A percentile compares a stretch with the other conserved stretches of the same genome.
Conservation (phyloP, 1,139 yeast genomes). For the Blastobotrys arbuscula region DNA sequence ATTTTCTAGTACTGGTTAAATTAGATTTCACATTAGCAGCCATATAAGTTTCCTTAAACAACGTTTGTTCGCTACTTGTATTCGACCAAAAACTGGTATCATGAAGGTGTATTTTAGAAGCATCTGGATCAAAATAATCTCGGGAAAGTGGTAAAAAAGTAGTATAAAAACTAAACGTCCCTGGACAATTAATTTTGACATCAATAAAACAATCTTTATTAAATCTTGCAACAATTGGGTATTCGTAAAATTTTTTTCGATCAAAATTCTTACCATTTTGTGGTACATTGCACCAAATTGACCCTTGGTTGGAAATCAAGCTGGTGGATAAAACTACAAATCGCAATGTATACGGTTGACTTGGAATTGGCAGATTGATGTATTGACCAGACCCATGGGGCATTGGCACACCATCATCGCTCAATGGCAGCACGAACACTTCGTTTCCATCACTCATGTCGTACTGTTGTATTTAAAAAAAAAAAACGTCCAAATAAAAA, state of each 20-base stretch:
- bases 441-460: background rate
- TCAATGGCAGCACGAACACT: slow-evolving; percentile 23
- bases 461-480: no score
- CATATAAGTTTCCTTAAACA: slow-evolving; percentile 15
- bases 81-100: slow-evolving; percentile 5
- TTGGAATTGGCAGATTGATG: slow-evolving; percentile 49
- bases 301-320: slow-evolving; percentile 62
- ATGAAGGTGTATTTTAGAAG: slow-evolving; percentile 6
- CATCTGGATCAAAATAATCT: slow-evolving; percentile 19
- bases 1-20: slow-evolving; percentile 42
- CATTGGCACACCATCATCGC: slow-evolving; percentile 31
- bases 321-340: slow-evolving; percentile 72
- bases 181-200: slow-evolving; percentile 64
- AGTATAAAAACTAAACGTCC: slow-evolving; percentile 57
- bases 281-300: slow-evolving; percentile 73
- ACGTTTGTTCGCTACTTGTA: background rate
- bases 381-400: slow-evolving; percentile 46
- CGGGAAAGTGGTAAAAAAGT: slow-evolving; percentile 27
- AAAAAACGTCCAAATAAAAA: no score
- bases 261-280: slow-evolving; percentile 43
- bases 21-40: slow-evolving; percentile 11
- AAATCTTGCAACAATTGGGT: slow-evolving; percentile 41
- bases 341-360: slow-evolving; percentile 46
- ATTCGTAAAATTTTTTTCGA: slow-evolving; percentile 49
- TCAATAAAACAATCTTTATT: slow-evolving; percentile 51